Evolutionary conservation across 495 filamentous ascomycete genomes (phyloP).

Genomic region (Penicillium waksmanii): DNA sequence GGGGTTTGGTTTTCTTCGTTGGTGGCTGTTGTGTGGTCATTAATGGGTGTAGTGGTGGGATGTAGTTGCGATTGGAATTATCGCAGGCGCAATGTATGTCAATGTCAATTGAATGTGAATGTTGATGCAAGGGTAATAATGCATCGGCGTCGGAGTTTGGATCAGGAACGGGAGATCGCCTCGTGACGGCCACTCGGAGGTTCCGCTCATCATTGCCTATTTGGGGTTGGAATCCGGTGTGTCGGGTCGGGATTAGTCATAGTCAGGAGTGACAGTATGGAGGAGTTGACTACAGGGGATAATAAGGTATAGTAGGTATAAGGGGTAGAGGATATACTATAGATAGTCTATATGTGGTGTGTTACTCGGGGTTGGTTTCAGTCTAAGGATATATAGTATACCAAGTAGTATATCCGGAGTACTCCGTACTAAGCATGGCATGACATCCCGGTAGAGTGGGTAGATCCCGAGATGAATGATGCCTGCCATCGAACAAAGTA

Average conservation of each 20-base stretch:
- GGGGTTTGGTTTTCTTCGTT: background rate
- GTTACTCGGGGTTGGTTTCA: background rate
- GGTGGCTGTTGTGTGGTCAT: background rate
- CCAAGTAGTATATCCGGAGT: too few relatives aligned
- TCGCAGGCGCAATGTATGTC: too few relatives aligned
- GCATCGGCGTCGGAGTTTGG: background rate
- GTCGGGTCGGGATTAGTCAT: slow-evolving; percentile 4
- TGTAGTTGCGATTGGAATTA: too few relatives aligned
- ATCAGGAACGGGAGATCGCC: slow-evolving; percentile 28
- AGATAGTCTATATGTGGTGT: background rate
- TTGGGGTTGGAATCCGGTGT: background rate
- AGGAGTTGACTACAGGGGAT: background rate
- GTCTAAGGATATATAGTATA: too few relatives aligned
- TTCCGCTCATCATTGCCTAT: background rate
- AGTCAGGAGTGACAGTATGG: background rate
- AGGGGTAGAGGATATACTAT: background rate
- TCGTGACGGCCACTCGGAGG: slow-evolving; percentile 22
- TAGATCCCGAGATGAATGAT: background rate
- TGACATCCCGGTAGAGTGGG: background rate
- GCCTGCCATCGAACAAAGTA: background rate
- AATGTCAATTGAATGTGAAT: background rate
- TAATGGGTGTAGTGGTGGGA: too few relatives aligned
- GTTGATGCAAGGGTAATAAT: background rate
- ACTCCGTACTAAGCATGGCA: too few relatives aligned
- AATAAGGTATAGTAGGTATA: background rate